A percentile compares a stretch with the other conserved stretches of the same genome.
Evolutionary conservation across 2,329 filamentous ascomycete species (phyloP).

Genomic region (Sclerotinia minor): DNA sequence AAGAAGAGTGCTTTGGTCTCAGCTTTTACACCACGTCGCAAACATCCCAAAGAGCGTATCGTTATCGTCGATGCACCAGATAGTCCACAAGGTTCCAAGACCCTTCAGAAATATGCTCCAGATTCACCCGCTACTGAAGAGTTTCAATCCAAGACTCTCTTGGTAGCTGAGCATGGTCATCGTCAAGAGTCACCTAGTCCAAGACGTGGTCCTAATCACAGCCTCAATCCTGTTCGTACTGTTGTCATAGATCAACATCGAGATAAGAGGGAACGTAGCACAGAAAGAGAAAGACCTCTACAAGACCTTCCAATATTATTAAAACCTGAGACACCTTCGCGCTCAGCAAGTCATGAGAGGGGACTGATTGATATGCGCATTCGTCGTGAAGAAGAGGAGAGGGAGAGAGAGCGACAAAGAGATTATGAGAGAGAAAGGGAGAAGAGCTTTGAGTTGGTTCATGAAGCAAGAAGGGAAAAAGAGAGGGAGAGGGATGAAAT

Average conservation of each 20-base stretch:
- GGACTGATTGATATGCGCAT: constrained; percentile 9
- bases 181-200: constrained; percentile 26
- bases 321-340: constrained; percentile 12
- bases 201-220: constrained; percentile 31
- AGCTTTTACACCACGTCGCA: constrained; percentile 32
- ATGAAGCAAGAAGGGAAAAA: constrained; percentile 11
- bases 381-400: constrained; percentile 22
- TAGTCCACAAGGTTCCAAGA: constrained; percentile 46
- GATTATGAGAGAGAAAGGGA: neutral
- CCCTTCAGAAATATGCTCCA: constrained; percentile 47
- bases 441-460: neutral
- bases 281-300: constrained; percentile 6
- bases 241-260: constrained; percentile 20
- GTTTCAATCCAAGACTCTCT: constrained; percentile 33
- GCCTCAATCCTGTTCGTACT: constrained; percentile 26
- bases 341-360: constrained; percentile 15
- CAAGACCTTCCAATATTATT: constrained; percentile 5
- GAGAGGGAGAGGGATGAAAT: constrained; percentile 2
- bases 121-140: constrained; percentile 43
- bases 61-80: constrained; percentile 50
- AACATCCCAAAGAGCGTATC: constrained; percentile 47
- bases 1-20: constrained; percentile 33
- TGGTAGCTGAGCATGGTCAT: constrained; percentile 38
- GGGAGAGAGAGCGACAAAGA: constrained; percentile 3
- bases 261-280: constrained; percentile 12